Base-by-base conservation (phyloP, 352 stramenopile species). In the Phytophthora multivora region DNA sequence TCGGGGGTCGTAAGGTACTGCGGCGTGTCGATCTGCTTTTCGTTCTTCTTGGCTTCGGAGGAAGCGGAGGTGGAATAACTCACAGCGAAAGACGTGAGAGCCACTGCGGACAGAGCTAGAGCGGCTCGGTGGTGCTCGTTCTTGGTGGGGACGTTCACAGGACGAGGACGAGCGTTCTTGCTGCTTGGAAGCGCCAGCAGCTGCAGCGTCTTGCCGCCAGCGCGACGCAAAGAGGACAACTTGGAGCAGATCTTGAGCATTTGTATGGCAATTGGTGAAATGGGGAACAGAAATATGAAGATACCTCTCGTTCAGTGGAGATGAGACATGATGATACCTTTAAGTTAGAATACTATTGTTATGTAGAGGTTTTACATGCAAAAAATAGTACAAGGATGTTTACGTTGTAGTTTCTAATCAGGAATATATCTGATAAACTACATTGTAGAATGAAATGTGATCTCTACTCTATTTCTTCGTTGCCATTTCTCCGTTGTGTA, bases 1-100 rank as follows among this genome's bases (percentile, higher is more conserved):
- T 91, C 84, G 4, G 73, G 58, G 43, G 55, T 79, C 11, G 54
- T 64, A n/a, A 90, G 55, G 51, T 80, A 84, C 38, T 55, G 70
- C 0, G 72, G 75, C 19, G 59, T 9, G 10, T 66, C 39, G 35
- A 33, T 41, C 12, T 55, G 75, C 19, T 65, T 35, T n/a, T 63
- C 38, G 25, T 16, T 46, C 5, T 58, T 39, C 15, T 47, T 40
- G 10, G 50, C 46, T 42, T 79, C 67, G 0, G 67, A 75, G 11
- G 47, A 61, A 15, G 70, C 53, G 21, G 40, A 60, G 7, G 61
- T 70, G 11, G 71, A 77, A 41, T 67, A 77, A 23, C 40, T 63
- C 43, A 51, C 46, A 16, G 66, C 58, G 4, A 77, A 13, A 2
- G 67, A 72, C n/a, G 63, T 59, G 16, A 73, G 47, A 12, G 59